Conservation (phyloP, 2,329 filamentous ascomycete species). For the Plectosphaerella plurivora region DNA sequence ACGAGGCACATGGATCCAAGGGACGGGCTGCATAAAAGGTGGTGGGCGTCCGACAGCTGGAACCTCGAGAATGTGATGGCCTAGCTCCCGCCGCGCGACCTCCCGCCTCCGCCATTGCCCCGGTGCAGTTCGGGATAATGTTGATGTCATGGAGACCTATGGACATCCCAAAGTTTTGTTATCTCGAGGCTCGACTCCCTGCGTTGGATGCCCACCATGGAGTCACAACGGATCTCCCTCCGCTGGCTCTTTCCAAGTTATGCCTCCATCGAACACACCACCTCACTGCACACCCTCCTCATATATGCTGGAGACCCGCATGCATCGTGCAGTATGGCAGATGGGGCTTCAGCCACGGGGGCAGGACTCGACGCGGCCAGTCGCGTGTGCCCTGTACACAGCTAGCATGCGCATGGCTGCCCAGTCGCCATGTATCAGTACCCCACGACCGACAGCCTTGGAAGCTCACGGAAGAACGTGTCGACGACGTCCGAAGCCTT, state of each 20-base stretch:
- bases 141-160: neutral
- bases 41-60: slow-evolving; percentile 5
- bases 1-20: slow-evolving; percentile 3
- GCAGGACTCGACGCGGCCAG: slow-evolving; percentile 1
- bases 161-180: too few species aligned
- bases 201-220: too few species aligned
- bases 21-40: neutral
- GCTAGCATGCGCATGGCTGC: slow-evolving; percentile 29
- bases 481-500: neutral
- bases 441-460: slow-evolving; percentile 11
- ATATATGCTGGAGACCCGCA: neutral
- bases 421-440: slow-evolving; percentile 29
- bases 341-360: slow-evolving; percentile 7
- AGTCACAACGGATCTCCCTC: too few species aligned
- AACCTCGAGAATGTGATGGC: neutral
- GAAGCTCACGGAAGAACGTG: neutral
- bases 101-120: neutral
- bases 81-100: slow-evolving; percentile 7
- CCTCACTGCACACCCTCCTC: neutral
- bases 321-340: slow-evolving; percentile 10
- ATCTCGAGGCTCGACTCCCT: too few species aligned
- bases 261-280: too few species aligned
- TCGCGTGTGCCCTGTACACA: slow-evolving; percentile 12
- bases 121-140: neutral
- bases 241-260: too few species aligned